phyloP scores from a whole-genome alignment of 1,284 basidiomycete species.

The Cutaneotrichosporon sp. region DNA sequence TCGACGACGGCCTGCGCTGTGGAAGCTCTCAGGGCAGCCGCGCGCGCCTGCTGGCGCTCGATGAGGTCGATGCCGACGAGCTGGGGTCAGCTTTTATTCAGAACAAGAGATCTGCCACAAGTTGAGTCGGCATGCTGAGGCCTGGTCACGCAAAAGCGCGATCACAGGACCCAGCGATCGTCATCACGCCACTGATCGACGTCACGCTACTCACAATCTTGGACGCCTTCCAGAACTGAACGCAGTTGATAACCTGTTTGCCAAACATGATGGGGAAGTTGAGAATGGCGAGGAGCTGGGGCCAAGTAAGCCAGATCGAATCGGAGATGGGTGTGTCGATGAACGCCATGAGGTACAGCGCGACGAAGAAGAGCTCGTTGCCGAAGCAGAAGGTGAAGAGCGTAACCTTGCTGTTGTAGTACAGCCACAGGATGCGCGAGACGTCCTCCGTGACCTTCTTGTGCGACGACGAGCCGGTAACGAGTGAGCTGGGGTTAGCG shows the following conservation, averaged over 20 bases:
- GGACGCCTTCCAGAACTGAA: constrained; percentile 98
- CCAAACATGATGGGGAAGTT: constrained; percentile 70
- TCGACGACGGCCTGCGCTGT: not conserved
- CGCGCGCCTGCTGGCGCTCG: constrained; percentile 69
- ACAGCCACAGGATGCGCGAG: constrained; percentile 84
- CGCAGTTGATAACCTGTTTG: constrained; percentile 93
- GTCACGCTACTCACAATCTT: constrained; percentile 63
- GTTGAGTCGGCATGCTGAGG: not conserved
- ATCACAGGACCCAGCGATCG: not conserved
- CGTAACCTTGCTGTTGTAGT: constrained; percentile 85
- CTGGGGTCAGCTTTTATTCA: constrained; percentile 25
- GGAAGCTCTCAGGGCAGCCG: constrained; percentile 28
- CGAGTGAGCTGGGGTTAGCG: constrained; percentile 68
- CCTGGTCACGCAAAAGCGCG: not conserved
- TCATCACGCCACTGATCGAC: not conserved
- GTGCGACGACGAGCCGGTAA: constrained; percentile 89
- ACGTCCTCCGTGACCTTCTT: constrained; percentile 89
- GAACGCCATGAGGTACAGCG: constrained; percentile 69
- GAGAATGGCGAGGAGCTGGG: constrained; percentile 68
- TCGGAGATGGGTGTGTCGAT: constrained; percentile 19
- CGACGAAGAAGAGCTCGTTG: constrained; percentile 96
- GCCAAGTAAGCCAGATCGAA: constrained; percentile 64
- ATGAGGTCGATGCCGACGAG: constrained; percentile 85
- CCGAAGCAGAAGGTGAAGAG: constrained; percentile 94
- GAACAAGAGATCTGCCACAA: no score